Evolutionary conservation across 768 basidiomycete species (phyloP), one percentile per base, ranked within the genome.

Genomic region (Leccinum sublutescens): DNA sequence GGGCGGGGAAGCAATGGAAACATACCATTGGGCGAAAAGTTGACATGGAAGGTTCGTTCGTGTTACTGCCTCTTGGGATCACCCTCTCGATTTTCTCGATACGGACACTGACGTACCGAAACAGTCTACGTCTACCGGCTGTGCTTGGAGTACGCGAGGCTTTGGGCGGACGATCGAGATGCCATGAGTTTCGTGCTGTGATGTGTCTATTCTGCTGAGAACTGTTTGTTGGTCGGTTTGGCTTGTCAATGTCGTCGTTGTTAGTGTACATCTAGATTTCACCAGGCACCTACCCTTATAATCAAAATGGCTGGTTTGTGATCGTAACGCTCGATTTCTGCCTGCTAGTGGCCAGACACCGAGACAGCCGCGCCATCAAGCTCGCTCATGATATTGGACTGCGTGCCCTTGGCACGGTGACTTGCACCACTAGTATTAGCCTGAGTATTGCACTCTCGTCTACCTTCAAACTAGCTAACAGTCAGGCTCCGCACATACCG

Each of bases 1-100:
- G 87, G 47, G 93, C 94, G 2, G 95, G 96, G n/a, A 87, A 94
- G 68, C 83, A 91, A 59, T 98, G 96, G 96, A 93, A 90, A 73
- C 82, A 84, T 66, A 89, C 85, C 1, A 81, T 93, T 19, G 93
- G 92, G 27, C 76, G 96, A 52, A 85, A 82, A 56, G 79, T 88
- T 56, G 96, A 98, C 76, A 94, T 97, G 91, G 93, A 98, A 83
- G 89, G 93, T 93, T 61, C 62, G 85, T 76, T 21, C 8, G 25
- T 12, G 40, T 2, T 19, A 33, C 52, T 54, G 19, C 47, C 8
- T 17, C 36, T 34, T 25, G 23, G n/a, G 5, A 23, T 17, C 19
- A 15, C 9, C 6, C 29, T 23, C 10, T 43, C n/a, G 9, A 7
- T 27, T 21, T 12, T 36, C 52, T 55, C 5, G 15, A 23, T 21